Base-by-base conservation (phyloP, 192 early-diverging fungal species). In the Linnemannia elongata region DNA sequence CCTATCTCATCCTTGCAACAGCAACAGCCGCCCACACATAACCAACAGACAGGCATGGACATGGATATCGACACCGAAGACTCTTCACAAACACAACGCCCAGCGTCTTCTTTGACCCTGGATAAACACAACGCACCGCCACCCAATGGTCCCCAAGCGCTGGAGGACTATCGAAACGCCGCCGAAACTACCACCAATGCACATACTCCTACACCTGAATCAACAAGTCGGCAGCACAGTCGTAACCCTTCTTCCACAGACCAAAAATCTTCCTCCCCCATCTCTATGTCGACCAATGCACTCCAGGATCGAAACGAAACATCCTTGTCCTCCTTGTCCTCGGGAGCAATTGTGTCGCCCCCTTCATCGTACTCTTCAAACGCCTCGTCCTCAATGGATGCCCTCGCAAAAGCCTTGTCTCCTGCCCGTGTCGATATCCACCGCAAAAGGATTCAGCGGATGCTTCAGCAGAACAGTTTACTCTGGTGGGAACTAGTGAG, bases 401-500 rank as follows among this genome's bases (percentile, higher is more conserved):
- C 66, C 3, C 68, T 86, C 0, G 83, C 79, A 35, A 86, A 73
- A 39, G 68, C 83, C 0, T 36, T 86, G 8, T 80, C 83, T 3
- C 83, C 83, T 0, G 79, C 83, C 24, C 57, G 79, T 6, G 47
- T 80, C 22, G 85, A 87, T 18, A 75, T 81, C 30, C 85, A 87
- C 38, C 76, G 76, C 30, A 87, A 81, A 44, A 42, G 63, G 68
- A 55, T 87, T 27, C 79, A 87, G 38, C 41, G 79, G 39, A 87
- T 87, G 85, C 54, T 87, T 6, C 85, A 87, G 55, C 85, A 81
- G 39, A 87, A 87, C 72, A 81, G 79, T 30, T 73, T 87, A n/a
- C 71, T 87, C 15, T 87, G 85, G 85, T 87, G 85, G 85, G 85
- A 87, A 36, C n/a, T 87, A 38, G 85, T 87, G n/a, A 36, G 85